Percentiles rank a stretch among this genome's conserved stretches.
These are phyloP conservation scores for Suillus lakei DNA, from an alignment of 768 basidiomycete genomes.

Conservation along the genomic window DNA sequence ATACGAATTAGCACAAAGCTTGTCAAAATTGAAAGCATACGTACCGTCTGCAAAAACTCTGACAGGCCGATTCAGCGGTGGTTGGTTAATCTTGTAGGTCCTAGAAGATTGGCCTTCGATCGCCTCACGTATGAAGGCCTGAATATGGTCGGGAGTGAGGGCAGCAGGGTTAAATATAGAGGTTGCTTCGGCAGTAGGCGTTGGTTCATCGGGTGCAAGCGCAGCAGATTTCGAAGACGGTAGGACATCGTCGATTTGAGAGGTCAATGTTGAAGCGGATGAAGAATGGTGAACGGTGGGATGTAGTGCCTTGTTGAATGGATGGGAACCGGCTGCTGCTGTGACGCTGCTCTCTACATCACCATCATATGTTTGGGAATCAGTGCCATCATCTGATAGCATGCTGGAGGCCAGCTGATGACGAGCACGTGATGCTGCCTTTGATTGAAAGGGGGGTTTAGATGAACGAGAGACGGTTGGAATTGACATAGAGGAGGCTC, in stretches of 20 bases:
- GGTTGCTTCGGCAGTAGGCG: constrained; percentile 42
- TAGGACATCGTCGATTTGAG: constrained; percentile 37
- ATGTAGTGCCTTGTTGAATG: constrained; percentile 32
- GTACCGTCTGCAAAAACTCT: constrained; percentile 93
- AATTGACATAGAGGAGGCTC: constrained; percentile 53
- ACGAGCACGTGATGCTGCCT: constrained; percentile 35
- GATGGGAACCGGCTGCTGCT: constrained; percentile 50
- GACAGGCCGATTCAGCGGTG: constrained; percentile 79
- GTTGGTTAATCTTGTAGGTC: constrained; percentile 84
- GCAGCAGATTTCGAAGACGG: constrained; percentile 21
- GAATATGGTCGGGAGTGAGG: constrained; percentile 79
- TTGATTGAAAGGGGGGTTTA: constrained; percentile 34
- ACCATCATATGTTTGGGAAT: constrained; percentile 90
- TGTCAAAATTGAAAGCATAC: constrained; percentile 25
- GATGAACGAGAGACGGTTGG: constrained; percentile 28
- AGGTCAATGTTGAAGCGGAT: constrained; percentile 58
- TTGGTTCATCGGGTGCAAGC: constrained; percentile 43
- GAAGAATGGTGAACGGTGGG: constrained; percentile 46
- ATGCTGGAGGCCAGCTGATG: constrained; percentile 61
- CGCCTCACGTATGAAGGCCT: constrained; percentile 72
- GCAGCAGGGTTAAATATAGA: constrained; percentile 64
- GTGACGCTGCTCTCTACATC: constrained; percentile 84
- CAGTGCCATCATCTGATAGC: constrained; percentile 73
- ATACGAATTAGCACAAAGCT: constrained; percentile 11
- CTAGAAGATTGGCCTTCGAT: constrained; percentile 72